Evolutionary conservation across 805 yeast genomes (phyloP), one percentile per base, ranked within the genome.

Genomic region (Priceomyces fermenticarens): DNA sequence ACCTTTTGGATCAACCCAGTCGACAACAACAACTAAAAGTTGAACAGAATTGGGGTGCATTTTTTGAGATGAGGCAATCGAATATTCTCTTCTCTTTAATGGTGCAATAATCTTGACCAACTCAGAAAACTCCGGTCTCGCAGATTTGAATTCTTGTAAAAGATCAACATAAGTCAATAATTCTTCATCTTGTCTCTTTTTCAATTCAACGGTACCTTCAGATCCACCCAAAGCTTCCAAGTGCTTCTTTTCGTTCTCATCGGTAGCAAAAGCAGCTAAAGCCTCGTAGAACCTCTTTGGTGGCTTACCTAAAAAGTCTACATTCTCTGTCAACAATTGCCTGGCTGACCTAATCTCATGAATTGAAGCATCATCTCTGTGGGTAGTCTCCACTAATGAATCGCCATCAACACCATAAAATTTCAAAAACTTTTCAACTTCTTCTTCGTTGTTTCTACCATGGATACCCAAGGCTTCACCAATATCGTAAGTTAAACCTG

Each of bases 381-480:
- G 77, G 36, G 93, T 83, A 36, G 85, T 78, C 48, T 83, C 80
- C 32, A 90, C 78, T 29, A 88, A 60, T 15, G 81, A 78, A 44
- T 85, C 75, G 38, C 85, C 82, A 44, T 84, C 73, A 41, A 89
- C 70, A 2, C 87, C 89, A 58, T 89, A 91, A 57, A 70, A 74
- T 14, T 70, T 54, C 52, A 91, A 74, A 65, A 91, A 91, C 48
- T 75, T 73, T 34, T 72, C 77, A 39, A 90, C 96, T 30, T 70
- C 75, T 12, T 67, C 75, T 31, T 73, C 60, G 52, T 80, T 76
- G 70, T 91, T 91, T 58, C 91, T 82, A 36, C 96, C 97, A 56
- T 91, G 97, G 45, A 91, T 79, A 57, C 98, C 98, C 45, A 91
- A 78, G 14, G 98, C 97, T 73, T 91, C 98, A 61, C 98, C 98